Conservation (phyloP, 2,329 filamentous ascomycete species). For the Albifimbria verrucaria region DNA sequence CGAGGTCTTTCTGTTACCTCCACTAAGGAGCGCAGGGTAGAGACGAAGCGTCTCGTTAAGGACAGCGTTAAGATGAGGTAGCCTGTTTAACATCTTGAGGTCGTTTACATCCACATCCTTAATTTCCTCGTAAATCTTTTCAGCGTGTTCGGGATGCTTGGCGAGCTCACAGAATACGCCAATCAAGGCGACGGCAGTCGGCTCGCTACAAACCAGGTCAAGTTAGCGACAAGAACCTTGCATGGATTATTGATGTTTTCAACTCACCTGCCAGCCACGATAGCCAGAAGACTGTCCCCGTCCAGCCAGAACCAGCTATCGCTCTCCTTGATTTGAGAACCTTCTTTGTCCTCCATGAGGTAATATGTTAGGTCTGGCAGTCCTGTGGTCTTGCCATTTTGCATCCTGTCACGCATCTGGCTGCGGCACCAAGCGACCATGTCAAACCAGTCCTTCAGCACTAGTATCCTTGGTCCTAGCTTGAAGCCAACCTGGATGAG, state of each 20-base stretch:
- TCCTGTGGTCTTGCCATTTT: neutral
- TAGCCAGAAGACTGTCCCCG: conserved; percentile 25
- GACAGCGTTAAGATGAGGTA: conserved; percentile 28
- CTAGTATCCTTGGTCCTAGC: neutral
- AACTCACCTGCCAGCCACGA: conserved; percentile 27
- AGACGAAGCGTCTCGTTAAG: conserved; percentile 39
- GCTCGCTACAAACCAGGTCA: conserved; percentile 23
- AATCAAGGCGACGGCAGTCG: conserved; percentile 30
- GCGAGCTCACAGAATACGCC: conserved; percentile 31
- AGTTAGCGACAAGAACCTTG: neutral
- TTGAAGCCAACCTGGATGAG: neutral
- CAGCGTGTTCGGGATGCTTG: conserved; percentile 31
- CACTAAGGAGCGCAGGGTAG: conserved; percentile 32
- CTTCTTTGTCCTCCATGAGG: conserved; percentile 12
- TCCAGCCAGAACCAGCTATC: conserved; percentile 19
- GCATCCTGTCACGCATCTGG: neutral
- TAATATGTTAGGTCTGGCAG: conserved; percentile 4
- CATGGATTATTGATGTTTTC: too few species aligned
- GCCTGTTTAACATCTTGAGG: conserved; percentile 14
- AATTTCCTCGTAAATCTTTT: conserved; percentile 26
- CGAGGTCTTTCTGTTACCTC: conserved; percentile 32
- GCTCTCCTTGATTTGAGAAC: conserved; percentile 16
- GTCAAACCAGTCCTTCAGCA: conserved; percentile 11
- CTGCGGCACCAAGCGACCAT: conserved; percentile 5
- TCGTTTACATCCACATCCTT: conserved; percentile 9